A percentile compares a stretch with the other conserved stretches of the same genome.
Conservation (phyloP, 2,329 filamentous ascomycete species). For the Venturia oleaginea region DNA sequence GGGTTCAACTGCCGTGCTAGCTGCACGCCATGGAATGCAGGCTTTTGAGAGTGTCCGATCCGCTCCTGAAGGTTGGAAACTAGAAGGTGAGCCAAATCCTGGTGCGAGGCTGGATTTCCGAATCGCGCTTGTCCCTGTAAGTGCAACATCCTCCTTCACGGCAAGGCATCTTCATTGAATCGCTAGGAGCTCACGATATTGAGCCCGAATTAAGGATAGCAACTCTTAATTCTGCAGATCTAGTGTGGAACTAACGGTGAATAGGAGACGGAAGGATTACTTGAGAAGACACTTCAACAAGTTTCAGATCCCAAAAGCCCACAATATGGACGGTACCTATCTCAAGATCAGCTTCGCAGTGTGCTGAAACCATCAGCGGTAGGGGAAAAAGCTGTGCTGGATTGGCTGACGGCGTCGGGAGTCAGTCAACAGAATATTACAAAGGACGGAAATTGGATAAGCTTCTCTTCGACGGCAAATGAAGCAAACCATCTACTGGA, state of each 20-base stretch:
- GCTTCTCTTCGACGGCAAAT: constrained; percentile 43
- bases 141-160: neutral
- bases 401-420: constrained; percentile 42
- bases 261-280: constrained; percentile 39
- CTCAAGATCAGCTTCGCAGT: constrained; percentile 46
- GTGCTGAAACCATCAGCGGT: constrained; percentile 44
- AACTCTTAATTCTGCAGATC: too few species aligned
- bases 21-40: neutral
- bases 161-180: too few species aligned
- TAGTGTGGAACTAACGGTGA: neutral
- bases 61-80: constrained; percentile 6
- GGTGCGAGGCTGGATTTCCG: constrained; percentile 9
- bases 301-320: constrained; percentile 52
- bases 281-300: constrained; percentile 51
- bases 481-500: constrained; percentile 48
- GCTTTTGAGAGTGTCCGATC: constrained; percentile 2
- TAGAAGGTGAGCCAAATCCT: neutral
- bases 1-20: neutral
- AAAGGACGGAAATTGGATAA: constrained; percentile 52
- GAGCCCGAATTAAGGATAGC: too few species aligned
- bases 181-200: too few species aligned
- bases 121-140: constrained; percentile 11
- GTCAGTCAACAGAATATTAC: constrained; percentile 29
- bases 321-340: constrained; percentile 53
- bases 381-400: constrained; percentile 41